A percentile compares a stretch with the other conserved stretches of the same genome.
Evolutionary conservation across 2,329 filamentous ascomycete genomes (phyloP).

Genomic region (Hymenoscyphus repandus): DNA sequence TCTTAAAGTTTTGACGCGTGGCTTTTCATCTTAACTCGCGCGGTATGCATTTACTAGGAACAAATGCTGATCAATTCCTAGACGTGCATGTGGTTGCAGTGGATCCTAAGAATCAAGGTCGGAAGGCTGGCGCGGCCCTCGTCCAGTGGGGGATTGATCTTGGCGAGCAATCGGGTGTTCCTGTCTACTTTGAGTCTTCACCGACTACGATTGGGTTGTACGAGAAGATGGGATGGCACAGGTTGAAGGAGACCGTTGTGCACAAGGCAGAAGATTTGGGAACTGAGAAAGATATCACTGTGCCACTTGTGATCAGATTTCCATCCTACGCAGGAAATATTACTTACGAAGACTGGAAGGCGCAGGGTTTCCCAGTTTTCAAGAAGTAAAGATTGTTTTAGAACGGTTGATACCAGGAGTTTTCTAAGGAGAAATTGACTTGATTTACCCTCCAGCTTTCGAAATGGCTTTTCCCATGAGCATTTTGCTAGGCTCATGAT

Average conservation of each 20-base stretch:
- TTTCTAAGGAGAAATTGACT: no score
- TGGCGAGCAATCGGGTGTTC: not conserved
- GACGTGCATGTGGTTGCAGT: slow-evolving; percentile 1
- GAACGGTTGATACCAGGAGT: not conserved
- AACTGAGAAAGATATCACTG: not conserved
- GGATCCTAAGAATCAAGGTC: slow-evolving; percentile 2
- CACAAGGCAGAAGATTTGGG: slow-evolving; percentile 1
- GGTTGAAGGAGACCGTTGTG: not conserved
- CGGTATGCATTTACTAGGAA: not conserved
- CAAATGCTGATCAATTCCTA: not conserved
- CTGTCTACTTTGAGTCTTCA: not conserved
- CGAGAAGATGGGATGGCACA: slow-evolving; percentile 2
- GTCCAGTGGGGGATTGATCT: slow-evolving; percentile 1
- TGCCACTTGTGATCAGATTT: slow-evolving; percentile 1
- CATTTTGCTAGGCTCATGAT: no score
- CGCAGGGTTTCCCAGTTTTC: not conserved
- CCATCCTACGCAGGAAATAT: not conserved
- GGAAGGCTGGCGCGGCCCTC: not conserved
- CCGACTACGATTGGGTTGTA: not conserved
- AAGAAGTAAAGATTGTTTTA: not conserved
- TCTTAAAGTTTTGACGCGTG: not conserved
- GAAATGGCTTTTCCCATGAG: no score
- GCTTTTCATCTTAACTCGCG: not conserved
- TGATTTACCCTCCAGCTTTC: no score
- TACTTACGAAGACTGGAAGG: slow-evolving; percentile 1